These are phyloP conservation scores for Marasmius fiardii DNA, from an alignment of 1,284 basidiomycete genomes.

Conservation along the genomic window DNA sequence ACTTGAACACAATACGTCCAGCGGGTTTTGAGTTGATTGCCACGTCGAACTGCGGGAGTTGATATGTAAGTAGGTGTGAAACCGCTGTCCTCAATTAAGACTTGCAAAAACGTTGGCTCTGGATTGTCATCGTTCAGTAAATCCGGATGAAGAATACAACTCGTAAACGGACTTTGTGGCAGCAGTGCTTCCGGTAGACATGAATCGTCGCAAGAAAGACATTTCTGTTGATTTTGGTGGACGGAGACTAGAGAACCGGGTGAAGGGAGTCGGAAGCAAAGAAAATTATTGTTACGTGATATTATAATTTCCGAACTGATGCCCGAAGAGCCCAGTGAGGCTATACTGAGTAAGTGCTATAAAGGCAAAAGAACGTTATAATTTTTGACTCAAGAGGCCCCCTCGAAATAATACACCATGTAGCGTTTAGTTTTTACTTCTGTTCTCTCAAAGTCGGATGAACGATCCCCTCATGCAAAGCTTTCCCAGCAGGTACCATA, in stretches of 20 bases:
- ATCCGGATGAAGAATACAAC: background rate
- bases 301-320: no score
- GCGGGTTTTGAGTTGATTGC: slow-evolving; percentile 49
- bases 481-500: slow-evolving; percentile 83
- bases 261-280: background rate
- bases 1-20: slow-evolving; percentile 82
- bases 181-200: background rate
- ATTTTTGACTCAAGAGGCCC: no score
- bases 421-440: no score
- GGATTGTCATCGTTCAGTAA: background rate
- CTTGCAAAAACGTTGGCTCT: background rate
- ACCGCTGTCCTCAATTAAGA: background rate
- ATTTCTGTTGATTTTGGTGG: background rate
- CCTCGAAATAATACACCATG: no score
- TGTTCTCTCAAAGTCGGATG: slow-evolving; percentile 43
- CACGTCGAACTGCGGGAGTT: slow-evolving; percentile 69
- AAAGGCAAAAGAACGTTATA: no score
- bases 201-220: background rate
- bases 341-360: no score
- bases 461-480: slow-evolving; percentile 84
- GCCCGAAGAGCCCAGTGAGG: no score
- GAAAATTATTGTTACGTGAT: background rate
- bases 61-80: background rate
- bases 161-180: background rate
- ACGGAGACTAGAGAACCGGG: background rate